Evolutionary conservation across 805 yeast species (phyloP).

Genomic region (Huiozyma sinensis): DNA sequence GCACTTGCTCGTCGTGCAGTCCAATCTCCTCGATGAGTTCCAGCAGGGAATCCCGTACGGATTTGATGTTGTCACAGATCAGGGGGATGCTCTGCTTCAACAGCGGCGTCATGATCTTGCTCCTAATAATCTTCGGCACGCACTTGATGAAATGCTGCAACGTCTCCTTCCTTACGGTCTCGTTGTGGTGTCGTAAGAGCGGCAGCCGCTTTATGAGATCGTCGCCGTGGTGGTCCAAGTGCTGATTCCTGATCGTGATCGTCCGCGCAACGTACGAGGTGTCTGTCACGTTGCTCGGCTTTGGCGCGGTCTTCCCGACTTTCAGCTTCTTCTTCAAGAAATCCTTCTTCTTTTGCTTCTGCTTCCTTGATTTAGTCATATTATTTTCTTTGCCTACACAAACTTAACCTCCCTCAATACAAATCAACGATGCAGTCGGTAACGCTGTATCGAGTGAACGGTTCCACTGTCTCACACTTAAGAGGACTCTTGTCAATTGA

Average conservation of each 20-base stretch:
- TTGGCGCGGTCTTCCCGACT: constrained; percentile 75
- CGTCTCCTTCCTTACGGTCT: constrained; percentile 62
- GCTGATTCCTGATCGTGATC: constrained; percentile 25
- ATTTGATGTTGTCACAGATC: constrained; percentile 46
- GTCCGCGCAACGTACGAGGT: constrained; percentile 70
- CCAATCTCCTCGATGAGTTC: constrained; percentile 40
- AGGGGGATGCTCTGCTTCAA: constrained; percentile 24
- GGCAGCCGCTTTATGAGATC: constrained; percentile 55
- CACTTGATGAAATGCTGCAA: constrained; percentile 41
- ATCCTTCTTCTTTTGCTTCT: constrained; percentile 35
- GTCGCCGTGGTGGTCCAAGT: constrained; percentile 27
- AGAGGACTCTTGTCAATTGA: too few species aligned
- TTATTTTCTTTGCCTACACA: not conserved
- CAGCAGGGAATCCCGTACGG: constrained; percentile 51
- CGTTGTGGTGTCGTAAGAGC: constrained; percentile 63
- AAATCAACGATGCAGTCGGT: not conserved
- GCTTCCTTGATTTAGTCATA: constrained; percentile 29
- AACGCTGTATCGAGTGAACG: not conserved
- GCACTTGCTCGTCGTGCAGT: constrained; percentile 39
- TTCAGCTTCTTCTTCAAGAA: constrained; percentile 57
- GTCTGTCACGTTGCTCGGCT: constrained; percentile 69
- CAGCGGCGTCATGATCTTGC: constrained; percentile 23
- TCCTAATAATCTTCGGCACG: constrained; percentile 35
- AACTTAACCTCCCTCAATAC: not conserved
- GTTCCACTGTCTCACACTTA: too few species aligned